Evolutionary conservation across 495 filamentous ascomycete species (phyloP), one percentile per base, ranked within the genome.

Genomic region (Tricharina praecox): DNA sequence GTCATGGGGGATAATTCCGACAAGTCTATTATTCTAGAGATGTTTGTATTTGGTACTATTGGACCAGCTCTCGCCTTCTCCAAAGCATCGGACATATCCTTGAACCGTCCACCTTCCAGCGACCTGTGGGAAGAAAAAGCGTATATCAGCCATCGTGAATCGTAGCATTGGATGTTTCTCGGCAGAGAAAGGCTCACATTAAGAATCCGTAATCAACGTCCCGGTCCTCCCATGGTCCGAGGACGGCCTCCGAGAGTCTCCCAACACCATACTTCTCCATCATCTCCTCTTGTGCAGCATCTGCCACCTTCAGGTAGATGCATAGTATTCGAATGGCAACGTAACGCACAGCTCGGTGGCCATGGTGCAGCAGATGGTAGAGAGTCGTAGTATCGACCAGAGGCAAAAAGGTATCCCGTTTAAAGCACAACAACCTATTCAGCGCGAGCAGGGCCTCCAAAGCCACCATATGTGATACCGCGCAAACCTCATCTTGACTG

Each of bases 151-250:
- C 18, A 41, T n/a, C 45, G 24, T 11, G 9, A 26, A 24, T 18
- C 13, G 23, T 11, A 25, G 11, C n/a, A n/a, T 40, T 16, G 2
- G 15, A 4, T 11, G 13, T n/a, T n/a, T n/a, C n/a, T n/a, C 40
- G 2, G 23, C 21, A 11, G 20, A n/a, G 23, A 18, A 43, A 11
- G 21, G 23, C 19, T 18, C 50, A 58, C 58, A 54, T 54, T 19
- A 96, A 67, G 61, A 93, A 88, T 23, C 76, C 72, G 66, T 88
- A 96, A 61, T 95, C 85, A 34, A 92, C 77, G 33, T 60, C 59
- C 45, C 69, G 72, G 18, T 77, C 84, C 61, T 99, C 92, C 72
- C 81, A 82, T 18, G 72, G 63, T 2, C 77, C 85, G 50, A 70
- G 53, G 23, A 90, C 70, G 16, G 72, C 67, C 35, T 75, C 74